phyloP scores from a whole-genome alignment of 192 early-diverging fungal genomes.

The Bifiguratus adelaidae region DNA sequence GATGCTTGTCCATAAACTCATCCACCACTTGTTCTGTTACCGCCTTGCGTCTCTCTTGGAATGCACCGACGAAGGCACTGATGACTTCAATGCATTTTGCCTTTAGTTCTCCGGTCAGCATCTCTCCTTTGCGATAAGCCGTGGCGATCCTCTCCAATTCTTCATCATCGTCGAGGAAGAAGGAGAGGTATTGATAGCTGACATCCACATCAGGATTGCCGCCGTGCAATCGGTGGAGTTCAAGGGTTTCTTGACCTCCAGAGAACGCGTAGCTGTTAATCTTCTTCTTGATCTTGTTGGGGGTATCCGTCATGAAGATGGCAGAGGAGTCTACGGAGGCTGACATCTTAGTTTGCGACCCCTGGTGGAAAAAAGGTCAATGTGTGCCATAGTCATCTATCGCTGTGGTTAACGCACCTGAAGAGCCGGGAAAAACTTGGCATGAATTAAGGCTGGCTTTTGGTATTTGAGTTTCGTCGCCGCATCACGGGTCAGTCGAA shows the following conservation, averaged over 20 bases:
- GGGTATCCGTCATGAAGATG: constrained; percentile 87
- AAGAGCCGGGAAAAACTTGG: constrained; percentile 92
- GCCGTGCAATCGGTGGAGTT: constrained; percentile 70
- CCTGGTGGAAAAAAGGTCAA: constrained; percentile 32
- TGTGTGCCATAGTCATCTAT: constrained; percentile 1
- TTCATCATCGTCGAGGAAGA: constrained; percentile 93
- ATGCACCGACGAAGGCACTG: constrained; percentile 59
- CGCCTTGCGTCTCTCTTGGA: constrained; percentile 61
- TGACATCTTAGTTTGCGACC: constrained; percentile 89
- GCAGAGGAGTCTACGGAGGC: constrained; percentile 82
- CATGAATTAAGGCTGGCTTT: constrained; percentile 89
- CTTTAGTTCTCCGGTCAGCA: constrained; percentile 87
- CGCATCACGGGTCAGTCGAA: constrained; percentile 93
- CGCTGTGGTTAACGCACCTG: constrained; percentile 35
- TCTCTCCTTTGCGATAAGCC: constrained; percentile 70
- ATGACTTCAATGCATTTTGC: constrained; percentile 78
- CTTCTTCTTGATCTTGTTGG: constrained; percentile 94
- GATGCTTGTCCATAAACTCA: constrained; percentile 49
- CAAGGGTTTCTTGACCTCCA: constrained; percentile 80
- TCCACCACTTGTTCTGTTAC: constrained; percentile 52
- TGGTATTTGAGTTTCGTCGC: constrained; percentile 87
- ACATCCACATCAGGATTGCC: constrained; percentile 96
- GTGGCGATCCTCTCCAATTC: constrained; percentile 61
- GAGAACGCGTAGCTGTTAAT: constrained; percentile 94
- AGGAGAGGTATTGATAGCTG: constrained; percentile 83